These are phyloP conservation scores for Nicotiana knightiana DNA, from an alignment of 257 asterid species.

Conservation along the genomic window DNA sequence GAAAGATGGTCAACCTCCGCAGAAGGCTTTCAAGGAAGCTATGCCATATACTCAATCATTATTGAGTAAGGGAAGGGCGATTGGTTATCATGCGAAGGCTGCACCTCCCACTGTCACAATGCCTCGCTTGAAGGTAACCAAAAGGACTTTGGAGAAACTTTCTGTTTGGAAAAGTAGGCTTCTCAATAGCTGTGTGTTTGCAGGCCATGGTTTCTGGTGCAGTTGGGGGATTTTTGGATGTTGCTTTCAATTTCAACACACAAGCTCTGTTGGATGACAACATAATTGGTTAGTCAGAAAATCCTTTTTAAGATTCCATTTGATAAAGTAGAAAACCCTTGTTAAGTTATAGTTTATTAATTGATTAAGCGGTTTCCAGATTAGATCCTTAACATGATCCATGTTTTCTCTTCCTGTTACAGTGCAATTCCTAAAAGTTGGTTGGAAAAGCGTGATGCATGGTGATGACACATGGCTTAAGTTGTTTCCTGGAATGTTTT, in stretches of 20 bases:
- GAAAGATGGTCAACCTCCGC: conserved; percentile 67
- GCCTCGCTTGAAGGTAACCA: conserved; percentile 87
- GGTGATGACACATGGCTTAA: conserved; percentile 97
- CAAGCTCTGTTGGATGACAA: conserved; percentile 86
- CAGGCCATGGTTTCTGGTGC: conserved; percentile 98
- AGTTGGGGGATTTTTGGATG: conserved; percentile 83
- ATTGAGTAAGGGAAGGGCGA: conserved; percentile 56
- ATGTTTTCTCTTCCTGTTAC: conserved; percentile 20
- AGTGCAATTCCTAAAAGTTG: conserved; percentile 70
- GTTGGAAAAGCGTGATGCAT: conserved; percentile 91
- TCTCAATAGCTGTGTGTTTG: background rate
- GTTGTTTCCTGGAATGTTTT: conserved; percentile 75
- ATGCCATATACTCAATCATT: conserved; percentile 88
- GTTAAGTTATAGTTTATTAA: background rate
- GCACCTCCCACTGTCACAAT: conserved; percentile 96
- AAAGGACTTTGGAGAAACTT: background rate
- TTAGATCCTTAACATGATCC: background rate
- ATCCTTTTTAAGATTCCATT: background rate
- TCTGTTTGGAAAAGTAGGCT: background rate
- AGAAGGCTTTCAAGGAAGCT: conserved; percentile 49
- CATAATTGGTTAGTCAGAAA: conserved; percentile 66
- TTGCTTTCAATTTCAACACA: conserved; percentile 85
- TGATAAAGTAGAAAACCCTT: background rate
- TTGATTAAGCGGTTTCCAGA: conserved; percentile 3
- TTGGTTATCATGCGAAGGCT: conserved; percentile 91